These are phyloP conservation scores for Irpex sp. DNA, from an alignment of 1,284 basidiomycete genomes.

Conservation along the genomic window DNA sequence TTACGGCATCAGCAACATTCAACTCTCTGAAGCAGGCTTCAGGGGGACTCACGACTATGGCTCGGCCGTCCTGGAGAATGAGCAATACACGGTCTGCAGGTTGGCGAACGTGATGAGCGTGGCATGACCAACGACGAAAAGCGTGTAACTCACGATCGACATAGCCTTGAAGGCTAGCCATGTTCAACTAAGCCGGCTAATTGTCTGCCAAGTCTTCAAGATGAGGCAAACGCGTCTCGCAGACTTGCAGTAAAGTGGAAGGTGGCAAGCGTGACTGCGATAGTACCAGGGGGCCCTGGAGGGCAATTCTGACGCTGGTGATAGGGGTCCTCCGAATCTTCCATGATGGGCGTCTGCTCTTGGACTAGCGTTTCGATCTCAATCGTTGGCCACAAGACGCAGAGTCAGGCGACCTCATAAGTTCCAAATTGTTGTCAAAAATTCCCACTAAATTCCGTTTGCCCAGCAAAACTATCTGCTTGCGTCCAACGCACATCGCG, in stretches of 20 bases:
- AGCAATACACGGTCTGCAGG: slow-evolving; percentile 76
- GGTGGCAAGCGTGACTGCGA: not conserved
- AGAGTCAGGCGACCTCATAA: not conserved
- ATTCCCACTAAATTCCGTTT: not conserved
- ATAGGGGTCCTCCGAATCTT: not conserved
- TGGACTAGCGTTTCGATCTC: not conserved
- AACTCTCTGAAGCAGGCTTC: not conserved
- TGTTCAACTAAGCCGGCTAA: slow-evolving; percentile 27
- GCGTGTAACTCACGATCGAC: slow-evolving; percentile 62
- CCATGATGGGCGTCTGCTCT: not conserved
- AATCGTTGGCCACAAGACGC: not conserved
- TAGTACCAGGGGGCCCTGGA: not conserved
- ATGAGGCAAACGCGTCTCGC: not conserved
- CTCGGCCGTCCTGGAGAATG: slow-evolving; percentile 87
- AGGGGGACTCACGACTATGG: slow-evolving; percentile 67
- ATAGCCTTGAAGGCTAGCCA: slow-evolving; percentile 84
- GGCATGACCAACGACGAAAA: not conserved
- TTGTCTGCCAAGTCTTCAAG: not conserved
- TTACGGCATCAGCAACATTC: slow-evolving; percentile 1
- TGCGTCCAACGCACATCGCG: not conserved
- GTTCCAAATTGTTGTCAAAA: not conserved
- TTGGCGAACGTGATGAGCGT: not conserved
- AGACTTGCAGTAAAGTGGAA: not conserved
- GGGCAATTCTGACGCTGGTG: not conserved
- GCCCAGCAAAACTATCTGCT: not conserved